Conservation (phyloP, 306 rosid genomes). For the Pterocarpus santalinus region DNA sequence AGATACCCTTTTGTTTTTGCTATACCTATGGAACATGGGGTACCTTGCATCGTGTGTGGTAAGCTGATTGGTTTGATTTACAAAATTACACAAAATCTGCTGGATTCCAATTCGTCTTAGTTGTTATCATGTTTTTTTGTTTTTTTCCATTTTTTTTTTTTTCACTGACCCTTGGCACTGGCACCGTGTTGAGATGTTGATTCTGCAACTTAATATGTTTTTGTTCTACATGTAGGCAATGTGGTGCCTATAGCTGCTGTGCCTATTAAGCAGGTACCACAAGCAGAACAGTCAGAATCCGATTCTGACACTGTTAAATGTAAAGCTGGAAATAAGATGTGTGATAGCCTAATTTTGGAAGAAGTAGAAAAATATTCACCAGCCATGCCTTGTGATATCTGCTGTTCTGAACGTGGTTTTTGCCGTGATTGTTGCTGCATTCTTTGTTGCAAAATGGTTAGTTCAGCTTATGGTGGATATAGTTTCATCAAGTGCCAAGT, state of each 20-base stretch:
- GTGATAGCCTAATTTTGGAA: conserved; percentile 58
- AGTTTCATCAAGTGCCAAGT: conserved; percentile 73
- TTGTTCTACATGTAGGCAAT: conserved; percentile 48
- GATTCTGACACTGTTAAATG: conserved; percentile 58
- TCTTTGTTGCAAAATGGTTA: conserved; percentile 72
- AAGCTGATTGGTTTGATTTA: neutral
- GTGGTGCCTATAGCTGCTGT: conserved; percentile 43
- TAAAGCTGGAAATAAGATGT: conserved; percentile 72
- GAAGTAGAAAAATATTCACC: conserved; percentile 49
- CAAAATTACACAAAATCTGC: neutral
- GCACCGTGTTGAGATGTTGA: neutral
- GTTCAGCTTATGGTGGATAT: conserved; percentile 66
- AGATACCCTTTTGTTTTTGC: neutral
- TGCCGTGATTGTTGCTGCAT: conserved; percentile 89
- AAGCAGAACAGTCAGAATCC: conserved; percentile 42
- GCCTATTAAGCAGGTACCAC: conserved; percentile 58
- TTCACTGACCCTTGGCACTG: neutral
- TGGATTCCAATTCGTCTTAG: neutral
- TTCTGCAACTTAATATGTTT: conserved; percentile 16
- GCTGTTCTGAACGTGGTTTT: conserved; percentile 79
- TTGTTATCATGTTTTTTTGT: neutral
- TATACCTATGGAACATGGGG: no score
- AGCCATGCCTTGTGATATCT: conserved; percentile 72
- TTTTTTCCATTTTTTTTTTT: neutral
- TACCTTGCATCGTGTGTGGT: neutral